A percentile compares a stretch with the other conserved stretches of the same genome.
These are phyloP conservation scores for Flagelloscypha sp. DNA, from an alignment of 768 basidiomycete species.

Conservation along the genomic window DNA sequence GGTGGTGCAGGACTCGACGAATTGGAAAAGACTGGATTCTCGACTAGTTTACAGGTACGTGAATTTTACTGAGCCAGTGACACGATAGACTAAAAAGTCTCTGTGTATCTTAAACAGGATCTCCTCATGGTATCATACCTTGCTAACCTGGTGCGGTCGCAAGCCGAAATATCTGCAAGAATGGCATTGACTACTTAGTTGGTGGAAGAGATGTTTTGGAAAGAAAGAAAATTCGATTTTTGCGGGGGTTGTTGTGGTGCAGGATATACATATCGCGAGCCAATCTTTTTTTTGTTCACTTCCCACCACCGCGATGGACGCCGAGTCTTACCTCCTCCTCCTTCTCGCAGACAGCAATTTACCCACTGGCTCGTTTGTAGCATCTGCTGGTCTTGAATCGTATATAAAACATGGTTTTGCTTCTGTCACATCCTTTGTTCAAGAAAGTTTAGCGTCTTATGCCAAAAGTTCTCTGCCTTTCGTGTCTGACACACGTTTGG, in stretches of 20 bases:
- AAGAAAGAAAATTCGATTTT: conserved; percentile 4
- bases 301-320: conserved; percentile 14
- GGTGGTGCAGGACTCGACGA: conserved; percentile 60
- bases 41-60: conserved; percentile 63
- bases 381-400: conserved; percentile 89
- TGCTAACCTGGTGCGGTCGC: conserved; percentile 85
- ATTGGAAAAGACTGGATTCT: conserved; percentile 67
- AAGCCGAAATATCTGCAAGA: conserved; percentile 86
- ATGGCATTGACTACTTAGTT: conserved; percentile 62
- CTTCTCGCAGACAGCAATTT: conserved; percentile 88
- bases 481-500: conserved; percentile 60
- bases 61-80: neutral
- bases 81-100: conserved; percentile 10
- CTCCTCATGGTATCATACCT: conserved; percentile 93
- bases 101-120: conserved; percentile 45
- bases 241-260: conserved; percentile 10
- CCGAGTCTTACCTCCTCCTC: conserved; percentile 64
- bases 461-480: conserved; percentile 71
- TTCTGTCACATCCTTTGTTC: conserved; percentile 48
- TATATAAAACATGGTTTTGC: conserved; percentile 80
- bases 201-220: conserved; percentile 20
- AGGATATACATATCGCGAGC: conserved; percentile 6
- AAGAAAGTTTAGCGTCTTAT: conserved; percentile 70
- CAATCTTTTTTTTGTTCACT: too few relatives aligned
- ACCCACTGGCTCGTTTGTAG: conserved; percentile 94